Evolutionary conservation across 1,284 basidiomycete species (phyloP).

Genomic region (Malassezia psittaci): DNA sequence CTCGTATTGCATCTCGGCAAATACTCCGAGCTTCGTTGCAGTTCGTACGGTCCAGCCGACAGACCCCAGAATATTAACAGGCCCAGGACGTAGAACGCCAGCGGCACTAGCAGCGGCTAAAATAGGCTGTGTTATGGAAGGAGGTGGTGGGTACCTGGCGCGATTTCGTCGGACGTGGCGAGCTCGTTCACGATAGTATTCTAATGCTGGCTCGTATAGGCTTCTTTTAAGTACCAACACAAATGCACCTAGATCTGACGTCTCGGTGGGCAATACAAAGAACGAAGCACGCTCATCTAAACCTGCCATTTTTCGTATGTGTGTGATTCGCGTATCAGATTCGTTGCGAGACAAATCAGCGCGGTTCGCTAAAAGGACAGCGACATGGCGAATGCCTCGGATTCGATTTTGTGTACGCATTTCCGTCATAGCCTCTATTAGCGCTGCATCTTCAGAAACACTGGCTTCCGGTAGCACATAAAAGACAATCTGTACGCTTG

Average conservation of each 20-base stretch:
- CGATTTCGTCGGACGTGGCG: slow-evolving; percentile 82
- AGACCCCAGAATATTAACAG: slow-evolving; percentile 53
- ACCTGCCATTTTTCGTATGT: slow-evolving; percentile 71
- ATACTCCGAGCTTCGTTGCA: slow-evolving; percentile 91
- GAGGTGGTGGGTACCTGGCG: slow-evolving; percentile 55
- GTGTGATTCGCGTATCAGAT: slow-evolving; percentile 71
- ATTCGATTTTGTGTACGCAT: slow-evolving; percentile 70
- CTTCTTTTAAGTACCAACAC: slow-evolving; percentile 66
- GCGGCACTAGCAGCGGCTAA: slow-evolving; percentile 19
- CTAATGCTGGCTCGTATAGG: slow-evolving; percentile 72
- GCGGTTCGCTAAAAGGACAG: slow-evolving; percentile 80
- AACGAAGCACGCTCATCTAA: slow-evolving; percentile 81
- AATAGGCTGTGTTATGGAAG: slow-evolving; percentile 32
- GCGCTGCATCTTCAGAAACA: slow-evolving; percentile 56
- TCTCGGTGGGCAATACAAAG: slow-evolving; percentile 78
- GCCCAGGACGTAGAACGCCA: slow-evolving; percentile 9
- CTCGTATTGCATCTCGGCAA: slow-evolving; percentile 89
- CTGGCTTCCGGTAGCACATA: slow-evolving; percentile 57
- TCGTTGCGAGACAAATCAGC: slow-evolving; percentile 57
- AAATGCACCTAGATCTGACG: slow-evolving; percentile 59
- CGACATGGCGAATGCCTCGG: slow-evolving; percentile 81
- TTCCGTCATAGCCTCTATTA: slow-evolving; percentile 59
- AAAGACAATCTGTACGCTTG: slow-evolving; percentile 84
- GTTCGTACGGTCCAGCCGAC: slow-evolving; percentile 94
- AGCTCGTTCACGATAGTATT: slow-evolving; percentile 83